Base-by-base conservation (phyloP, 1,139 yeast species). In the Geotrichum macrosporum region DNA sequence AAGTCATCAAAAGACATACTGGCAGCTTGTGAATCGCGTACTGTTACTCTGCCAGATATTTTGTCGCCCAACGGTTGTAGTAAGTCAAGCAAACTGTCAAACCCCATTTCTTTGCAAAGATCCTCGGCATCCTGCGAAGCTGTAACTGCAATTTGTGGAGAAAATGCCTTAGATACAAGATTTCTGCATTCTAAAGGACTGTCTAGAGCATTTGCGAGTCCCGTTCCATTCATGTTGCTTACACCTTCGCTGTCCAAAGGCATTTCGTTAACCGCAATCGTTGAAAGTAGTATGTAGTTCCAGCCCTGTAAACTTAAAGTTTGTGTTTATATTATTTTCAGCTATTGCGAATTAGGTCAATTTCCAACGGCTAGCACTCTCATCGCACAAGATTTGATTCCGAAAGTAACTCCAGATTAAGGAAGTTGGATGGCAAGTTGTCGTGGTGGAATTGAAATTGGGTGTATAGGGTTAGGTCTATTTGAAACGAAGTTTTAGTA, bases 61-160 rank as follows among this genome's bases (percentile, higher is more conserved):
- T 53, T 52, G 36, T 66, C 71, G 4, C 77, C 77, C 56, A 70
- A 68, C 1, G 75, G 75, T 29, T 61, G 55, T 19, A 74, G 43
- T 48, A 74, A 51, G 16, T 70, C 70, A 41, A 68, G 62, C 5
- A 73, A 60, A 31, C 55, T 53, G 44, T 65, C 57, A 64, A 70
- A 66, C 3, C 66, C 68, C 39, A 65, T 49, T 6, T 66, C 62
- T 52, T 68, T 72, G 27, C 79, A 68, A 10, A 75, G 57, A 13
- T 63, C 57, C 48, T 80, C 81, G 3, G 80, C 77, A 52, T 71
- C 73, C 33, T 61, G 70, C 0, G 85, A 73, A 4, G 81, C 69
- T 21, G 73, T 73, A 6, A 80, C 71, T 1, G 84, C 72, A 15
- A 81, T 69, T 37, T 74, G 66, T 13, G 89, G 89, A 22, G 81